Evolutionary conservation across 176 grass and related monocot genomes (phyloP), one percentile per base, ranked within the genome.

Genomic region (Ensete glaucum): DNA sequence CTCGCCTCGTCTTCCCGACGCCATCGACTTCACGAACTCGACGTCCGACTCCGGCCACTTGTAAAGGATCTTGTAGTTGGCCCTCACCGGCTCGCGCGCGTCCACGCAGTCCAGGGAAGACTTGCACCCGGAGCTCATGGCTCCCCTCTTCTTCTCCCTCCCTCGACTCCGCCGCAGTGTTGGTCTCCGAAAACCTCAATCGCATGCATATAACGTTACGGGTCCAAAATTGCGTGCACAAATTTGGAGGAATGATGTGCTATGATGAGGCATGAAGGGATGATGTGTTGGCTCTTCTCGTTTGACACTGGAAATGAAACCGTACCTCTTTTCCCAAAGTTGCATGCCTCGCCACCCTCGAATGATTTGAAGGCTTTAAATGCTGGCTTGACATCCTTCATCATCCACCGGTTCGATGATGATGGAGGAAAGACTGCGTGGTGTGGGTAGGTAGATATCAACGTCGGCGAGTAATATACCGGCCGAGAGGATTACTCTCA

Each of bases 11-110:
- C 34, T 43, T 43, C 34, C 34, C 34, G 34, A 43, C 34, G 34
- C 75, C 54, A 94, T 59, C 10, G 90, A 91, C 68, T 80, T 85
- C 23, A 94, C 88, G 82, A 99, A 99, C 83, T 91, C 95, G 50
- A 86, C 95, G 75, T 99, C 95, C 48, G 95, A 99, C 76, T 99
- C 90, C 3, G 88, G 95, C 95, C 95, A 99, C 82, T 87, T 99
- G 84, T 99, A 99, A 22, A 94, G 86, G 84, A 77, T 93, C 14
- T 94, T 79, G 52, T 89, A 99, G 65, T 79, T 94, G 12, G 95
- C 95, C 19, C 88, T 76, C 80, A 94, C 82, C 50, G 88, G 94
- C 22, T 52, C 77, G 3, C 79, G 84, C 56, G 86, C 73, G 75
- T 93, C 90, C 64, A 94, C 85, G 76, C 94, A 94, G 1, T 73